These are phyloP conservation scores for Funneliformis mosseae DNA, from an alignment of 192 early-diverging fungal genomes.

Conservation along the genomic window DNA sequence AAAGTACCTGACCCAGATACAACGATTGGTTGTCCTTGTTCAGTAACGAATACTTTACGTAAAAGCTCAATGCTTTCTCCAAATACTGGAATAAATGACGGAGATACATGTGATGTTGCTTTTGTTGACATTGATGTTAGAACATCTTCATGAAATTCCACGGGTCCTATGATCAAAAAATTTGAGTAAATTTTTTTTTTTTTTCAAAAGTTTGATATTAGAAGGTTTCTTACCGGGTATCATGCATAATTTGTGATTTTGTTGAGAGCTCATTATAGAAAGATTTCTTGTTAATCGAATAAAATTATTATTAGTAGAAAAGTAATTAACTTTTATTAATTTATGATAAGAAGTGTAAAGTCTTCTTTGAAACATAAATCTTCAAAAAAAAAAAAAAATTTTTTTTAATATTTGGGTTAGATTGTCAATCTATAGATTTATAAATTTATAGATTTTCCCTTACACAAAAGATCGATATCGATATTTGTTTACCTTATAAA, in stretches of 20 bases:
- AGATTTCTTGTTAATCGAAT: neutral
- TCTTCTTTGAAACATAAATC: neutral
- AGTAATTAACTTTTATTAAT: neutral
- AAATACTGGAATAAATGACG: constrained; percentile 84
- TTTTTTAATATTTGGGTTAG: neutral
- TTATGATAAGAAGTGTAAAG: neutral
- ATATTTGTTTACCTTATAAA: no score
- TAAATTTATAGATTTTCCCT: neutral
- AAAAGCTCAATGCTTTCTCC: constrained; percentile 85
- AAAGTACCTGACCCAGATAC: constrained; percentile 95
- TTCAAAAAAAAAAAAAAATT: no score
- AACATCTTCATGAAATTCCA: constrained; percentile 92
- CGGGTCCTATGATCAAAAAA: constrained; percentile 65
- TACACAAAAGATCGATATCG: no score
- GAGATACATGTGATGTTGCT: constrained; percentile 91
- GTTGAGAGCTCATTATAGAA: constrained; percentile 22
- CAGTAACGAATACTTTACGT: constrained; percentile 77
- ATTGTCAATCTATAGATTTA: neutral
- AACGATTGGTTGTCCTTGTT: constrained; percentile 89
- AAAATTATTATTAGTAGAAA: neutral
- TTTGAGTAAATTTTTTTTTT: neutral
- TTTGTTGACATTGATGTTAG: constrained; percentile 84
- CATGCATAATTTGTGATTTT: constrained; percentile 31
- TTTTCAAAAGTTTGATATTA: neutral
- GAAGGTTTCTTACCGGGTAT: constrained; percentile 11